Conservation (phyloP, 1,284 basidiomycete species). For the Puccinia hordei region DNA sequence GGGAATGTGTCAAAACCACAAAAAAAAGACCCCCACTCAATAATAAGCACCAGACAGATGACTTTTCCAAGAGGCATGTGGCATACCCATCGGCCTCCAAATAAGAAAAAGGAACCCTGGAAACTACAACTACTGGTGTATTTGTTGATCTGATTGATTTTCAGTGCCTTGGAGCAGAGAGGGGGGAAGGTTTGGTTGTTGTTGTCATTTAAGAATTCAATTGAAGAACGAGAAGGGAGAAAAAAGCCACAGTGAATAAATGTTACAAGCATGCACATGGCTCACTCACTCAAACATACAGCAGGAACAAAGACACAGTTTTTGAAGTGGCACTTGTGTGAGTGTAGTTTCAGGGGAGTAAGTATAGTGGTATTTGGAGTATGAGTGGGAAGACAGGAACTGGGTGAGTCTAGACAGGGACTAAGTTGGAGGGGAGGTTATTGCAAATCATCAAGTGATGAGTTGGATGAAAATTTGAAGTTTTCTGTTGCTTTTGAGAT, state of each 20-base stretch:
- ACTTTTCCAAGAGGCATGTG: too few relatives aligned
- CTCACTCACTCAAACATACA: background rate
- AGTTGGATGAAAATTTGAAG: background rate
- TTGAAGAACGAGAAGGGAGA: background rate
- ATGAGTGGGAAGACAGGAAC: background rate
- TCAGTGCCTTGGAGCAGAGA: too few relatives aligned
- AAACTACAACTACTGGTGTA: too few relatives aligned
- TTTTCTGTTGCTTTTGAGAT: conserved; percentile 18
- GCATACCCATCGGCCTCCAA: too few relatives aligned
- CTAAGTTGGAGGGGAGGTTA: conserved; percentile 20
- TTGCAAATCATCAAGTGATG: conserved; percentile 15
- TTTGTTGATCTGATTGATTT: too few relatives aligned
- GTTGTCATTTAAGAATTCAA: too few relatives aligned
- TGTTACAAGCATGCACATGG: background rate
- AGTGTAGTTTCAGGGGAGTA: background rate
- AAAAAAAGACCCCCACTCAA: too few relatives aligned
- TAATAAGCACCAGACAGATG: too few relatives aligned
- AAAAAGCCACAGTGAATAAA: conserved; percentile 13
- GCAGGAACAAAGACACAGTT: background rate
- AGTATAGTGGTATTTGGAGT: background rate
- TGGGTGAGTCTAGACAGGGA: conserved; percentile 8
- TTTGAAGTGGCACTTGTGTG: background rate
- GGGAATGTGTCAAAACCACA: too few relatives aligned
- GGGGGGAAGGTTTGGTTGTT: too few relatives aligned
- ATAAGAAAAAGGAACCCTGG: too few relatives aligned